Conservation (phyloP, 73 alveolate species). For the Blepharisma stoltei region DNA sequence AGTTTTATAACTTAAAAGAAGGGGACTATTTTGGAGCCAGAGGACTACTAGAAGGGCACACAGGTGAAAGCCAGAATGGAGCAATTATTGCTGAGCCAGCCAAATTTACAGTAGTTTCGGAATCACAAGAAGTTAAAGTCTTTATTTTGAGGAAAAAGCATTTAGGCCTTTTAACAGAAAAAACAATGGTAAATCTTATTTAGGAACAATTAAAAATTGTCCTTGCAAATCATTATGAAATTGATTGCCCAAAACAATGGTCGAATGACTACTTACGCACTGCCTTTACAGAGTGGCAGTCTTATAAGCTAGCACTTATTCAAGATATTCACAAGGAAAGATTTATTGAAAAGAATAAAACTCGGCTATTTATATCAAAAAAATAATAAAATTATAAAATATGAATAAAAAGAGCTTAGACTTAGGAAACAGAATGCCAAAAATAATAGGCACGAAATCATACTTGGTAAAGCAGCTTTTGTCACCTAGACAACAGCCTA, state of each 20-base stretch:
- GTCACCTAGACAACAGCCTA: background rate
- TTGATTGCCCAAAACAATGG: slow-evolving; percentile 33
- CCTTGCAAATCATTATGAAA: slow-evolving; percentile 9
- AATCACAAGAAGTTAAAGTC: slow-evolving; percentile 4
- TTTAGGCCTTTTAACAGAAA: slow-evolving; percentile 5
- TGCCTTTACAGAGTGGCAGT: slow-evolving; percentile 1
- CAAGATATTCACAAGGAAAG: background rate
- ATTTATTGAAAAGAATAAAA: background rate
- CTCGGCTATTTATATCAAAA: no score
- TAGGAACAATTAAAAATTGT: slow-evolving; percentile 20
- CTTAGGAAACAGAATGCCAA: no score
- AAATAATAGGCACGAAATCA: background rate
- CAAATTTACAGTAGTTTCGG: slow-evolving; percentile 27
- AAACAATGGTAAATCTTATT: background rate
- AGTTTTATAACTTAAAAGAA: background rate
- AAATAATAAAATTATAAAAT: no score
- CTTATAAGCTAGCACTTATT: background rate
- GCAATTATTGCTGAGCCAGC: slow-evolving; percentile 17
- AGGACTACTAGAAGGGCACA: slow-evolving; percentile 23
- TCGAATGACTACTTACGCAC: background rate
- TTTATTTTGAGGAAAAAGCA: slow-evolving; percentile 21
- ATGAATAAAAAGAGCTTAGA: no score
- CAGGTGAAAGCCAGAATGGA: background rate
- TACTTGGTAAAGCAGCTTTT: slow-evolving; percentile 1
- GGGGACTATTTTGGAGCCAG: slow-evolving; percentile 36